Evolutionary conservation across 2,329 filamentous ascomycete genomes (phyloP).

Genomic region (Neopestalotiopsis rosae): DNA sequence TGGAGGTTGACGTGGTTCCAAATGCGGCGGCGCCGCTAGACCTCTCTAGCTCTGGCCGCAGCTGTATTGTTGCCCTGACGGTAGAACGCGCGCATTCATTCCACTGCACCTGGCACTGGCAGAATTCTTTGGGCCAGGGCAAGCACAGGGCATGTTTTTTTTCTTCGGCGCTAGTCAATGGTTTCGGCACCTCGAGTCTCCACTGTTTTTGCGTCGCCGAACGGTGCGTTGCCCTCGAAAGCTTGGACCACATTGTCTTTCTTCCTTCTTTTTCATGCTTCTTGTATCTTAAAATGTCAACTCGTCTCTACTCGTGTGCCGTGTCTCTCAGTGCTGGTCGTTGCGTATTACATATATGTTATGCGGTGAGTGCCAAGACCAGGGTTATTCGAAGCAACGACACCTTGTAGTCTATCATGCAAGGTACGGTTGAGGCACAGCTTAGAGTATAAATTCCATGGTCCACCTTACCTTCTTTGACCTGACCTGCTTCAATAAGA

Average conservation of each 20-base stretch:
- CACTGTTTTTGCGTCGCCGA: neutral
- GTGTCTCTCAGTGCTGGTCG: no score
- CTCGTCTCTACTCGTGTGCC: no score
- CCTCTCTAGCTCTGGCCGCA: neutral
- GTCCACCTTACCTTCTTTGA: no score
- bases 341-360: no score
- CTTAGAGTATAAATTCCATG: no score
- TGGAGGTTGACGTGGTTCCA: slow-evolving; percentile 1
- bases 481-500: no score
- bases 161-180: slow-evolving; percentile 2
- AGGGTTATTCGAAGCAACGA: neutral
- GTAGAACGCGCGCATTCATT: neutral
- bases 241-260: no score
- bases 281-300: no score
- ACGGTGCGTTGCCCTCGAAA: neutral
- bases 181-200: neutral
- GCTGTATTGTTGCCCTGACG: neutral
- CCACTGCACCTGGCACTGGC: neutral
- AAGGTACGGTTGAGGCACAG: no score
- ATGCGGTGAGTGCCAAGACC: no score
- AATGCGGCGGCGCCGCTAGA: neutral
- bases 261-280: no score
- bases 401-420: neutral
- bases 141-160: neutral
- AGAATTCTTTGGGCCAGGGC: neutral